Conservation (phyloP, 306 rosid genomes). For the Sesbania bispinosa region DNA sequence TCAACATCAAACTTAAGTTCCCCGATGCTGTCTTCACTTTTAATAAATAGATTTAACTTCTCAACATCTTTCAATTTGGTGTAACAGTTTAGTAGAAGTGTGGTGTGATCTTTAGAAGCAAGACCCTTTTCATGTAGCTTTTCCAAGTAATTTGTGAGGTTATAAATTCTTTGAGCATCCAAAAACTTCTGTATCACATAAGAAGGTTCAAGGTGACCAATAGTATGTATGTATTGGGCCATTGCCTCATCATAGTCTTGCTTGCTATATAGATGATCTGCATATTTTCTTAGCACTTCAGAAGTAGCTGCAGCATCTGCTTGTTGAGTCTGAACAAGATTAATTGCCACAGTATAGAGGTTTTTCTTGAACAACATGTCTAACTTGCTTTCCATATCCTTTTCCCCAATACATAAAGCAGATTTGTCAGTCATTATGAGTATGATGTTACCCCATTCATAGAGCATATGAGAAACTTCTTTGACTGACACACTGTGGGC, state of each 20-base stretch:
- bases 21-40: slow-evolving; percentile 78
- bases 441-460: slow-evolving; percentile 95
- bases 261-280: slow-evolving; percentile 88
- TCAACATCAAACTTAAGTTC: slow-evolving; percentile 94
- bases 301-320: slow-evolving; percentile 99
- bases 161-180: slow-evolving; percentile 97
- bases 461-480: slow-evolving; percentile 93
- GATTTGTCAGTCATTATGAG: slow-evolving; percentile 87
- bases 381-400: slow-evolving; percentile 99
- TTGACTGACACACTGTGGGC: slow-evolving; percentile 81
- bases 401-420: slow-evolving; percentile 89
- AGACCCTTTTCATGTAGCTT: slow-evolving; percentile 95
- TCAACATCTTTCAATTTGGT: slow-evolving; percentile 96
- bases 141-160: slow-evolving; percentile 96
- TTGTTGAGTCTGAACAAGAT: slow-evolving; percentile 96
- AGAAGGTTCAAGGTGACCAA: slow-evolving; percentile 98
- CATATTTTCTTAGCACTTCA: slow-evolving; percentile 92
- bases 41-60: slow-evolving; percentile 78
- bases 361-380: slow-evolving; percentile 98
- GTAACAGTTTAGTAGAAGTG: slow-evolving; percentile 89
- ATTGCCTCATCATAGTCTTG: slow-evolving; percentile 98
- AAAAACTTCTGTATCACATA: slow-evolving; percentile 95
- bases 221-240: slow-evolving; percentile 90
- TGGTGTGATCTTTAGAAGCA: slow-evolving; percentile 97
- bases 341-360: slow-evolving; percentile 85